These are phyloP conservation scores for Ceratocystiopsis sp. DNA, from an alignment of 2,329 filamentous ascomycete species.

Conservation along the genomic window DNA sequence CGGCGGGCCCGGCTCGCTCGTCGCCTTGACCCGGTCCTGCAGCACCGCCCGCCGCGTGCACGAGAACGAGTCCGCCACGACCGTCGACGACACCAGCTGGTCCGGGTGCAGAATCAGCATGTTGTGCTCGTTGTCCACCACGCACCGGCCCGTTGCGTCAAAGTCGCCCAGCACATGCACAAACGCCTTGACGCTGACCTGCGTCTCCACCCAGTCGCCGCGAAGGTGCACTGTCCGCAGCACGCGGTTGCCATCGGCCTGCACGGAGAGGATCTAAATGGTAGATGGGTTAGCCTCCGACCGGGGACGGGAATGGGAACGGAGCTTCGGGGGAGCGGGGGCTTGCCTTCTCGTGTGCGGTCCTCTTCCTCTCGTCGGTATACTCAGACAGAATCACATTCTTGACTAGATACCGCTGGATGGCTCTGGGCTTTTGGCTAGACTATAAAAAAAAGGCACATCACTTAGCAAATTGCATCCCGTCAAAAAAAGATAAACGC, in stretches of 20 bases:
- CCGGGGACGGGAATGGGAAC: neutral
- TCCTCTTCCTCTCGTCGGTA: conserved; percentile 40
- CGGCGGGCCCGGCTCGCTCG: conserved; percentile 59
- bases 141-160: conserved; percentile 49
- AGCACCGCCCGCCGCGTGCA: conserved; percentile 83
- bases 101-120: conserved; percentile 89
- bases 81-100: conserved; percentile 85
- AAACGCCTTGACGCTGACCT: conserved; percentile 47
- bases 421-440: conserved; percentile 50
- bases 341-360: conserved; percentile 54
- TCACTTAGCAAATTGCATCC: neutral
- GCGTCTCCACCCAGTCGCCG: conserved; percentile 73
- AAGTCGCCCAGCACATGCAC: conserved; percentile 79
- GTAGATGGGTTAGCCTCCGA: neutral
- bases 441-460: conserved; percentile 27
- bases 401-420: conserved; percentile 74
- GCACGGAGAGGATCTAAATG: conserved; percentile 57
- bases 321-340: no score
- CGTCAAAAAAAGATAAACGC: neutral
- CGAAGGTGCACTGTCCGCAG: conserved; percentile 58
- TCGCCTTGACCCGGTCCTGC: conserved; percentile 87
- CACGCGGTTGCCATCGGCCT: conserved; percentile 54
- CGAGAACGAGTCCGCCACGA: conserved; percentile 89
- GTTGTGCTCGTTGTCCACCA: conserved; percentile 67
- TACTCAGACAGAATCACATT: conserved; percentile 56